phyloP scores from a whole-genome alignment of 352 stramenopile species.

The Globisporangium abappressorium region DNA sequence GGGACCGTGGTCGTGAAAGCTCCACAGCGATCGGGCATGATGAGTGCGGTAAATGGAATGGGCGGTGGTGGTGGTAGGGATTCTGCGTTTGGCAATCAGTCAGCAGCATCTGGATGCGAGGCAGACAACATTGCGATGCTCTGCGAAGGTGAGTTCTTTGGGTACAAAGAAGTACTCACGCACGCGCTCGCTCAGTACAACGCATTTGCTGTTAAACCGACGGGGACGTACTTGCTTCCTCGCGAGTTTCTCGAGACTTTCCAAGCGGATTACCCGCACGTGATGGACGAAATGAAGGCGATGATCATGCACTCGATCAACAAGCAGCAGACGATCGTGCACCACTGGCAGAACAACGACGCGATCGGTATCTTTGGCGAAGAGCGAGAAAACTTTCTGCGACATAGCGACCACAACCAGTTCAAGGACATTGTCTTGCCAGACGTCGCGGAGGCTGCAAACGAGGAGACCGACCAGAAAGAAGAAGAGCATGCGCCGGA shows the following conservation, averaged over 20 bases:
- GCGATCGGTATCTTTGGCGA: slow-evolving; percentile 49
- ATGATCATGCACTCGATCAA: slow-evolving; percentile 76
- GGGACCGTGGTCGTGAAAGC: slow-evolving; percentile 53
- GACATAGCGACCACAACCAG: slow-evolving; percentile 15
- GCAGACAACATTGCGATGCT: slow-evolving; percentile 54
- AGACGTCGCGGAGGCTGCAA: not conserved
- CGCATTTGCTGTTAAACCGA: slow-evolving; percentile 55
- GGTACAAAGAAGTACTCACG: slow-evolving; percentile 72
- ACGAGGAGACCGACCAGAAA: slow-evolving; percentile 7
- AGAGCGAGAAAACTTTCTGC: slow-evolving; percentile 40
- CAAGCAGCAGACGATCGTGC: slow-evolving; percentile 67
- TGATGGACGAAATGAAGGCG: slow-evolving; percentile 63
- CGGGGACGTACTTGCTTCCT: slow-evolving; percentile 61
- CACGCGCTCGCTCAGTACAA: slow-evolving; percentile 61
- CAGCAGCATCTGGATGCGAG: slow-evolving; percentile 23
- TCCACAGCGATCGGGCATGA: slow-evolving; percentile 10
- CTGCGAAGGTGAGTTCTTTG: slow-evolving; percentile 75
- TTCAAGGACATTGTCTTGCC: slow-evolving; percentile 13
- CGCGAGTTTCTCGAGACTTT: slow-evolving; percentile 59
- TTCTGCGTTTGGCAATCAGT: slow-evolving; percentile 9
- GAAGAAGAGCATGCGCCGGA: not conserved
- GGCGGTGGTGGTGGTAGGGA: not conserved
- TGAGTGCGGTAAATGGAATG: not conserved
- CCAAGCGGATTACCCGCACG: slow-evolving; percentile 44
- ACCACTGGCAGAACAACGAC: slow-evolving; percentile 75